Base-by-base conservation (phyloP, 305 asterid genomes). In the Fraxinus albicans region DNA sequence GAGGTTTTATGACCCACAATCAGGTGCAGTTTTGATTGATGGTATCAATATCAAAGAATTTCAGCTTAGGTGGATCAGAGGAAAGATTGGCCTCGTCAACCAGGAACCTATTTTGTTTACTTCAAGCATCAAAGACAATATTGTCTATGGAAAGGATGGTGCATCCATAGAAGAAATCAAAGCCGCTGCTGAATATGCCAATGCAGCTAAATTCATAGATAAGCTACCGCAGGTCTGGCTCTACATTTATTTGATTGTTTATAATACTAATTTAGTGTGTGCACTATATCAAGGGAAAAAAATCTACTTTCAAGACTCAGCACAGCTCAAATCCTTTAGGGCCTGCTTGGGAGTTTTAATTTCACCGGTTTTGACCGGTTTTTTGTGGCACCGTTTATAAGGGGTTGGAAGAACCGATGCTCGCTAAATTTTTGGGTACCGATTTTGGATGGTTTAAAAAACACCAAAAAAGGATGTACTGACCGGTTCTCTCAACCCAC, bases 1-100 rank as follows among this genome's bases (percentile, higher is more conserved):
- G 88, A 88, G 98, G 83, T 94, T 91, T 79, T 94, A 94, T 83
- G 98, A 92, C 84, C 97, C 97, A 50, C 92, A 90, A 80, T 83
- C 76, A 0, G 96, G 97, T 65, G 90, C 90, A 78, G 88, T 94
- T 78, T 79, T 91, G 78, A 92, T 92, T 33, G 98, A 92, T 83
- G 91, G 94, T 8, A 63, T 89, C 44, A 89, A 94, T 79, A 85
- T 94, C 87, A 94, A 86, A 47, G 93, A 94, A n/a, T 89, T 91
- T 83, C 91, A 86, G 78, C 87, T 94, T 25, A 85, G 87, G 60
- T 93, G 95, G 95, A 92, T 93, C 21, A 88, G 96, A 83, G 91
- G 86, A 10, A 91, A 90, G 58, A 91, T 92, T 8, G 95, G 95
- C 2, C 92, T 93, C 0, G 96, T 93, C 2, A 92, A 94, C 86